Percentiles rank a stretch among this genome's conserved stretches.
phyloP scores from a whole-genome alignment of 2,329 filamentous ascomycete species.

The Clonostachys rhizophaga region DNA sequence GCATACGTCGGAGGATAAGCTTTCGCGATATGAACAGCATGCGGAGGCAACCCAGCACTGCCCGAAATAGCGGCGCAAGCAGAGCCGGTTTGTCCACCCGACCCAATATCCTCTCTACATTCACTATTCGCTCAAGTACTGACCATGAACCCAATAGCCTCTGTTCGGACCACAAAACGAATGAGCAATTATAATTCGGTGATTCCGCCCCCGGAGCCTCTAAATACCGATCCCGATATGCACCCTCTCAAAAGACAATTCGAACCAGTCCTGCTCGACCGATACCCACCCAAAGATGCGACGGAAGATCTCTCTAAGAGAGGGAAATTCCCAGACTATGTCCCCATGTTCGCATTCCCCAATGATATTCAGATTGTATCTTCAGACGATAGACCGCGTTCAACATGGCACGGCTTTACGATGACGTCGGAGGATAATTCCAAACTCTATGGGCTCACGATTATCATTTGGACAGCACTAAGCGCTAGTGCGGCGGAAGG shows the following conservation, averaged over 20 bases:
- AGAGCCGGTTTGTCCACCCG: slow-evolving; percentile 32
- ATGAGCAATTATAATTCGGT: slow-evolving; percentile 98
- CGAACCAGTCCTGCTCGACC: slow-evolving; percentile 91
- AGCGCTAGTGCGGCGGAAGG: slow-evolving; percentile 78
- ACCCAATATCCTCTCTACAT: background rate
- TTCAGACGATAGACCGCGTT: slow-evolving; percentile 85
- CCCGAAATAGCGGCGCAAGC: slow-evolving; percentile 59
- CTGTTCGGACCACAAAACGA: slow-evolving; percentile 74
- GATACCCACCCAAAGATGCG: slow-evolving; percentile 82
- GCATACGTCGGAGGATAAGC: slow-evolving; percentile 87
- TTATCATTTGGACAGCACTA: slow-evolving; percentile 90
- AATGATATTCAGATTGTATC: slow-evolving; percentile 98
- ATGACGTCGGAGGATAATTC: slow-evolving; percentile 94
- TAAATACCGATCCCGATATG: slow-evolving; percentile 87
- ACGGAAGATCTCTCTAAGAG: slow-evolving; percentile 75
- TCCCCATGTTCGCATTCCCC: slow-evolving; percentile 98
- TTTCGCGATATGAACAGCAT: slow-evolving; percentile 93
- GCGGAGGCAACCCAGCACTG: slow-evolving; percentile 76
- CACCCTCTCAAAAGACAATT: slow-evolving; percentile 92
- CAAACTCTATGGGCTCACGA: slow-evolving; percentile 85
- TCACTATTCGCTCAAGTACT: background rate
- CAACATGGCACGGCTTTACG: slow-evolving; percentile 98
- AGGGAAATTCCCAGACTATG: slow-evolving; percentile 90
- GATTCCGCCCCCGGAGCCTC: slow-evolving; percentile 86
- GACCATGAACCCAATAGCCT: slow-evolving; percentile 32